A percentile compares a stretch with the other conserved stretches of the same genome.
These are phyloP conservation scores for Xylariaceae sp. DNA, from an alignment of 2,329 filamentous ascomycete genomes.

Conservation along the genomic window DNA sequence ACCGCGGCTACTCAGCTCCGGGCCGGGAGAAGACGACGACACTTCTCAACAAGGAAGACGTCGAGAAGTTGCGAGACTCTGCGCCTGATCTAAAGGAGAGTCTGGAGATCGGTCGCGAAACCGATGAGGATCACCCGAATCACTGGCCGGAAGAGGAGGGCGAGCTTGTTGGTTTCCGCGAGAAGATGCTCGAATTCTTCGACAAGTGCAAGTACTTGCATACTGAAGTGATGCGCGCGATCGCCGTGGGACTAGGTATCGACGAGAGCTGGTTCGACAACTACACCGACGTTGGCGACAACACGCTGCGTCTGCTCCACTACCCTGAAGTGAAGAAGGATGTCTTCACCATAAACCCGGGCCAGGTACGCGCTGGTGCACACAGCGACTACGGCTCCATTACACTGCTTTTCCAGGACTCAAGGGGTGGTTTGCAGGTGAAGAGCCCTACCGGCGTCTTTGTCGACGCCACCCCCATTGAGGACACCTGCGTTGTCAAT, in stretches of 20 bases:
- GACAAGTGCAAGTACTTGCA: constrained; percentile 70
- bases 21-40: constrained; percentile 67
- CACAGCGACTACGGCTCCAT: constrained; percentile 65
- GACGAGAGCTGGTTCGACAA: constrained; percentile 68
- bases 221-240: constrained; percentile 73
- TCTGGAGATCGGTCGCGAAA: constrained; percentile 59
- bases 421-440: constrained; percentile 31
- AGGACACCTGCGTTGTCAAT: constrained; percentile 79
- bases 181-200: constrained; percentile 71
- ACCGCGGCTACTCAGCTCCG: constrained; percentile 66
- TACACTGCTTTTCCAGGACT: constrained; percentile 59
- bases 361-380: constrained; percentile 69
- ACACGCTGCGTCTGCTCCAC: constrained; percentile 68
- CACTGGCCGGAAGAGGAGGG: constrained; percentile 62
- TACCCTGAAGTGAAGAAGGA: constrained; percentile 64
- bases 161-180: constrained; percentile 56
- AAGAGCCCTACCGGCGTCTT: constrained; percentile 67
- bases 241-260: constrained; percentile 74
- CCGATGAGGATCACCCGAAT: constrained; percentile 60
- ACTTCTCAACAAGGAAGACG: constrained; percentile 48
- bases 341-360: constrained; percentile 61
- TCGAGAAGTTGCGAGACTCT: constrained; percentile 52
- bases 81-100: constrained; percentile 63
- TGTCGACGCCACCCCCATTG: constrained; percentile 77
- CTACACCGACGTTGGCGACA: constrained; percentile 65